Evolutionary conservation across 139 green algal genomes (phyloP), one percentile per base, ranked within the genome.

Genomic region (Penium margaritaceum): DNA sequence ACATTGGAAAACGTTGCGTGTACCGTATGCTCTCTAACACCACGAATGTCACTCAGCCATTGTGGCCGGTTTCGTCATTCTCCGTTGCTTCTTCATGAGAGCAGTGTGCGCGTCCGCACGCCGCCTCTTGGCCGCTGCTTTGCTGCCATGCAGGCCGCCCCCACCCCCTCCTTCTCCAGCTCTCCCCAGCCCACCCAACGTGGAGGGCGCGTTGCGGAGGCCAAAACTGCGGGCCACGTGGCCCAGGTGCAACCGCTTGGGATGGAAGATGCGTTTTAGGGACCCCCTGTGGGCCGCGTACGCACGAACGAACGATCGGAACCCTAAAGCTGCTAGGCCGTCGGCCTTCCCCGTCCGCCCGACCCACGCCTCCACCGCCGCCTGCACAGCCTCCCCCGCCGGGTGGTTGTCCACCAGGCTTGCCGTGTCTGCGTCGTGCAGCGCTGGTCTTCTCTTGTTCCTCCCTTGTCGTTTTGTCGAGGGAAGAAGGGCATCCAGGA

Each of bases 201-300:
- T 29, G 1, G 74, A 75, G n/a, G 84, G 84, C 14, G 82, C 54
- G 27, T 90, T 85, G 2, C 76, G 87, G 35, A 97, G 83, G 0
- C 79, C 90, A 77, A 96, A 96, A 37, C 81, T 87, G 54, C 90
- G 81, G 0, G 93, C 93, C 2, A 96, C 83, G 81, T 98, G 93
- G 0, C 93, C 93, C 55, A 97, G 76, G 82, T 98, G 93, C 67
- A 98, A 83, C 19, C 79, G 80, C 32, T 89, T 88, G 9, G 95
- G 81, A 58, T 95, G 86, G 75, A 97, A 96, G 33, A 95, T 87
- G 32, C 84, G 46, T 78, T 91, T 93, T 3, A 95, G 37, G 12
- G 55, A 69, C 0, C 62, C 65, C 0, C 84, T 75, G 76, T 96
- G 87, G 0, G 89, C 89, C 2, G 90, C 89, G 70, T 96, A 96